These are phyloP conservation scores for Ganoderma lingzhi DNA, from an alignment of 1,284 basidiomycete genomes.

Conservation along the genomic window DNA sequence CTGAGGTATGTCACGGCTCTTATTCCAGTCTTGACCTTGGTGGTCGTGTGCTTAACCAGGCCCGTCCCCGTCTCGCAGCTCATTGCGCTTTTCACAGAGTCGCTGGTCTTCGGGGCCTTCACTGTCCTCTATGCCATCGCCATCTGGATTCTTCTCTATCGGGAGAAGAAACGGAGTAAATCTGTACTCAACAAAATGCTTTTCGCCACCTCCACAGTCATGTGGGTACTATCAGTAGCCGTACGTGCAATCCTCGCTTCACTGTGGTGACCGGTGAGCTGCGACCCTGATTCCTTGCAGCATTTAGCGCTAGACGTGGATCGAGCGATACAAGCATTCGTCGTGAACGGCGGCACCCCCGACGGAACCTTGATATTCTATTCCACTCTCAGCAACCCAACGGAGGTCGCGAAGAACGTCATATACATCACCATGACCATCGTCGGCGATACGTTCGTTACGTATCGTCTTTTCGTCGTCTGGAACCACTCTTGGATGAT, in stretches of 20 bases:
- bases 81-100: conserved; percentile 30
- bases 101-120: conserved; percentile 32
- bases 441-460: conserved; percentile 31
- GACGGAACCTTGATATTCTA: conserved; percentile 25
- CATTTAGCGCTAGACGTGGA: conserved; percentile 28
- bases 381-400: conserved; percentile 23
- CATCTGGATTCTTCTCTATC: conserved; percentile 33
- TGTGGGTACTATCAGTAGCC: conserved; percentile 29
- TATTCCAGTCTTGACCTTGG: background rate
- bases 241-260: conserved; percentile 12
- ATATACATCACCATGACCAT: conserved; percentile 33
- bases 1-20: conserved; percentile 11
- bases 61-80: conserved; percentile 7
- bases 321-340: conserved; percentile 27
- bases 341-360: conserved; percentile 22
- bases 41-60: background rate
- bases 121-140: conserved; percentile 32
- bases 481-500: conserved; percentile 30
- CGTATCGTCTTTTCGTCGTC: conserved; percentile 29
- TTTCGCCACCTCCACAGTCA: conserved; percentile 29
- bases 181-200: conserved; percentile 30
- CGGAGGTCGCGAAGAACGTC: conserved; percentile 31
- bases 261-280: no score
- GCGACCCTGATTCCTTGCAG: conserved; percentile 11
- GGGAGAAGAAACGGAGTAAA: conserved; percentile 27